Evolutionary conservation across 2,329 filamentous ascomycete genomes (phyloP), one percentile per base, ranked within the genome.

Genomic region (Xylariaceae sp.): DNA sequence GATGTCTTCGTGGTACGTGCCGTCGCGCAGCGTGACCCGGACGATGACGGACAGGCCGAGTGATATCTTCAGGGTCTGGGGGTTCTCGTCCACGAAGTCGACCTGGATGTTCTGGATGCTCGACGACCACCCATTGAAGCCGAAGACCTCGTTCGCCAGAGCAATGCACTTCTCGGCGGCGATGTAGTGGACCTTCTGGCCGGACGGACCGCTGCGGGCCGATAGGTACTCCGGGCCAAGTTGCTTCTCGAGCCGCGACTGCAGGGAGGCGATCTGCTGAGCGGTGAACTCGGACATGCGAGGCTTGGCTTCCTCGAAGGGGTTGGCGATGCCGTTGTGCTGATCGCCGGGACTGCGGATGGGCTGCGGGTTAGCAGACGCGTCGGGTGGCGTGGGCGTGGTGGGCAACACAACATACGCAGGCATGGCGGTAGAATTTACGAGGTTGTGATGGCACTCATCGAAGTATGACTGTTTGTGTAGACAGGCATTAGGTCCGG

Each of bases 111-210:
- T 88, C 54, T 90, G 85, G 39, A 98, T 92, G n/a, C 83, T 83
- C 36, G 86, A 94, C 8, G 86, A 94, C 92, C 92, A 98, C 11
- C 54, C 53, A 23, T 57, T 56, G 43, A 57, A 56, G 9, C 54
- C 54, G 36, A 56, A 56, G 15, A 57, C 53, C 29, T 56, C 52
- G 32, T 57, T 56, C 2, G 52, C 53, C 17, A 50, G 80, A 37
- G 85, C 83, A 57, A 98, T 98, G 54, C 84, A 89, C 64, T 98
- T 98, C 55, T 96, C 90, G 1, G 88, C 89, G n/a, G 88, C 79
- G 32, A 98, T 71, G 60, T 98, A 98, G 57, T 94, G 87, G 13
- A 98, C 84, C 55, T 84, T 90, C 44, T 81, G 76, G 31, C 89
- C 89, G 8, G 80, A 83, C 10, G 88, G 82, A 3, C 92, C 92